Evolutionary conservation across 2,329 filamentous ascomycete species (phyloP).

Genomic region (Aspergillus hortae): DNA sequence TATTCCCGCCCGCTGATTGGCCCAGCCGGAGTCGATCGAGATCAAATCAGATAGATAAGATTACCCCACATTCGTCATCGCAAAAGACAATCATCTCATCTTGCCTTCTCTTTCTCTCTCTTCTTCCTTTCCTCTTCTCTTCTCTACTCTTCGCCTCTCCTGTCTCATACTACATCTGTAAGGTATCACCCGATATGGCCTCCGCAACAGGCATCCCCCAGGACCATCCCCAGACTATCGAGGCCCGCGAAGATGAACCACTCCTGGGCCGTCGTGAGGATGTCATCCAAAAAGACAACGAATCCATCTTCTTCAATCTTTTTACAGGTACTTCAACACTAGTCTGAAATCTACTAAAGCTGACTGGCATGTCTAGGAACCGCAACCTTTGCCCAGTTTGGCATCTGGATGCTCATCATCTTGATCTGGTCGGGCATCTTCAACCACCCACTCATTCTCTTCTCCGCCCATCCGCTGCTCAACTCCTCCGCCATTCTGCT

Average conservation of each 20-base stretch:
- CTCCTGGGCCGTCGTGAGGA: slow-evolving; percentile 69
- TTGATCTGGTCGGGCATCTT: slow-evolving; percentile 78
- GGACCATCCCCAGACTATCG: slow-evolving; percentile 38
- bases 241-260: slow-evolving; percentile 61
- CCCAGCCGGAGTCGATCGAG: too few relatives aligned
- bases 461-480: slow-evolving; percentile 75
- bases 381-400: slow-evolving; percentile 73
- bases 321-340: slow-evolving; percentile 59
- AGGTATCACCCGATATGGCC: slow-evolving; percentile 38
- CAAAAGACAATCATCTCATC: background rate
- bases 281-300: slow-evolving; percentile 64
- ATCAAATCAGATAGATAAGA: too few relatives aligned
- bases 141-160: too few relatives aligned
- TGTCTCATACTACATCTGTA: too few relatives aligned
- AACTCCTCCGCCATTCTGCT: slow-evolving; percentile 67
- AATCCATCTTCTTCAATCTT: slow-evolving; percentile 67
- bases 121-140: background rate
- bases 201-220: slow-evolving; percentile 66
- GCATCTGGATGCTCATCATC: slow-evolving; percentile 68
- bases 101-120: background rate
- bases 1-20: background rate
- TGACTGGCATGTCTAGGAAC: slow-evolving; percentile 57
- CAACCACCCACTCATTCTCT: slow-evolving; percentile 68
- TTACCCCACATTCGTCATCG: background rate
- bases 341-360: background rate